Conservation (phyloP, 2,329 filamentous ascomycete species). For the Talaromyces funiculosus region DNA sequence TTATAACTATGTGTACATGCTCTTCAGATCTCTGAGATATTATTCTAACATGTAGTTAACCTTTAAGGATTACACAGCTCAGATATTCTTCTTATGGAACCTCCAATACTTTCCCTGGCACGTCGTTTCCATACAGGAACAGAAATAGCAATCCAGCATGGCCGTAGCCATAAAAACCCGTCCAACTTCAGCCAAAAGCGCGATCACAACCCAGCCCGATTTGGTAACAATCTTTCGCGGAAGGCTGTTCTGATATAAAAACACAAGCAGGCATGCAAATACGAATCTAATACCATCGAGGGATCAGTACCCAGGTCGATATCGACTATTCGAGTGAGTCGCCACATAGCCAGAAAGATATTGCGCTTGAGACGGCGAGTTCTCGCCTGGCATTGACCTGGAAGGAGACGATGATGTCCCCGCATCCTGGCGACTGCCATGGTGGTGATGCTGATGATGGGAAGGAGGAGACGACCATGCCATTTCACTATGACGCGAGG, state of each 20-base stretch:
- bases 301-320: constrained; percentile 9
- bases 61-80: neutral
- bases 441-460: neutral
- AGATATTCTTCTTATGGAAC: neutral
- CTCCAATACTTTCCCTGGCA: neutral
- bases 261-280: neutral
- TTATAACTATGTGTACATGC: neutral
- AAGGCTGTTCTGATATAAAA: neutral
- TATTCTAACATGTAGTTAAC: neutral
- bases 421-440: neutral
- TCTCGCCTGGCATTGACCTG: neutral
- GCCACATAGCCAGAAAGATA: constrained; percentile 4
- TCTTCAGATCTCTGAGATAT: neutral
- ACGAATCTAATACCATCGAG: neutral
- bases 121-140: neutral
- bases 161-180: neutral
- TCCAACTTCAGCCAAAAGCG: neutral
- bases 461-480: neutral
- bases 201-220: neutral
- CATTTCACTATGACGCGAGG: constrained; percentile 2
- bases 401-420: constrained; percentile 1
- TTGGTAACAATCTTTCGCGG: neutral
- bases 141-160: neutral
- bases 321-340: constrained; percentile 10
- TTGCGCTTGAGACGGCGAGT: neutral